Percentiles rank a stretch among this genome's conserved stretches.
phyloP scores from a whole-genome alignment of 805 yeast genomes.

The Schwanniomyces vanrijiae region DNA sequence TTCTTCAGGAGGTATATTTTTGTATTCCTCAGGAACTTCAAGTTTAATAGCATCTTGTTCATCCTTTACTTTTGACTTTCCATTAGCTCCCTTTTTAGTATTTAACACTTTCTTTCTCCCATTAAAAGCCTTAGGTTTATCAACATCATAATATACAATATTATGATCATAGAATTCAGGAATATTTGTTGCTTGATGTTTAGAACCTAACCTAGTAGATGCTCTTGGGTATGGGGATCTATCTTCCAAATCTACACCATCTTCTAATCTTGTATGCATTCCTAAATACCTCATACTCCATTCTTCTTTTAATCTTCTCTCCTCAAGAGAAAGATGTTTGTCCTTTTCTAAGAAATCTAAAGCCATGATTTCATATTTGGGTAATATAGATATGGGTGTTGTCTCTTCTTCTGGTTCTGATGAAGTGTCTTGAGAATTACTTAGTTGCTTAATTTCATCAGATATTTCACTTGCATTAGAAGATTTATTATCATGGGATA shows the following conservation, averaged over 20 bases:
- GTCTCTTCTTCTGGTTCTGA: constrained; percentile 9
- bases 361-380: constrained; percentile 60
- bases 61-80: constrained; percentile 16
- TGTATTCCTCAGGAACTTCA: constrained; percentile 49
- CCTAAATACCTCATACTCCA: constrained; percentile 86
- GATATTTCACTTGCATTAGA: constrained; percentile 38
- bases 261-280: constrained; percentile 69
- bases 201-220: constrained; percentile 70
- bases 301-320: constrained; percentile 60
- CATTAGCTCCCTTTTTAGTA: constrained; percentile 13
- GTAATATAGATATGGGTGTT: constrained; percentile 23
- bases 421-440: constrained; percentile 5
- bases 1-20: constrained; percentile 41
- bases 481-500: constrained; percentile 41
- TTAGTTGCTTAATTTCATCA: constrained; percentile 15
- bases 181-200: constrained; percentile 68
- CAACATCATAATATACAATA: constrained; percentile 62
- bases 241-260: constrained; percentile 74
- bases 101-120: constrained; percentile 9
- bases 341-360: constrained; percentile 52
- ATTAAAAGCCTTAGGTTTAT: constrained; percentile 8
- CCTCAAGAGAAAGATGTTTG: constrained; percentile 33
- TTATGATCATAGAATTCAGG: constrained; percentile 65
- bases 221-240: constrained; percentile 77
- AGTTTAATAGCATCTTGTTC: constrained; percentile 24